Base-by-base conservation (phyloP, 1,284 basidiomycete species). In the Naganishia liquefaciens region DNA sequence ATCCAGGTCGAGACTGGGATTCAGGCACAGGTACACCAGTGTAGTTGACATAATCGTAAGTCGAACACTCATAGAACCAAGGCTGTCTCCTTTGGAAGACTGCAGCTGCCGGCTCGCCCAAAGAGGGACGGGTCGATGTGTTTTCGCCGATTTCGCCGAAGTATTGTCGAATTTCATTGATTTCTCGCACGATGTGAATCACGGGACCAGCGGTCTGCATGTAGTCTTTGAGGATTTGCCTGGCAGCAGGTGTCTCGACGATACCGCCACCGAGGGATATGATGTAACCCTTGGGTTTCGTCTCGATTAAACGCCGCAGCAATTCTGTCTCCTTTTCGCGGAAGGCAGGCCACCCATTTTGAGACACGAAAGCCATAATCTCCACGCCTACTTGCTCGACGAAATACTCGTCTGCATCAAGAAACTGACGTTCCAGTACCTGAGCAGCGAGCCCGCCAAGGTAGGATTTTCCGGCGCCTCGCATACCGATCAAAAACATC, bases 231-330 rank as follows among this genome's bases (percentile, higher is more conserved):
- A 98, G 82, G 7, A 91, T 72, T 21, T 88, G 82, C 42, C 91
- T 82, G 13, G 90, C 89, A 49, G 83, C 84, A 6, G 87, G 83
- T 0, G 87, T 90, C 80, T 99, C 96, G 49, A 98, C 91, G 60
- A 99, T 87, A 0, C 95, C 94, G 5, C 96, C 96, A 13, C 96
- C 95, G n/a, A 98, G 86, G 67, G 90, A 91, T 73, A 96, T 85
- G 60, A 96, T 83, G 75, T 91, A 85, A 2, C 86, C 85, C 25
- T 83, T 83, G 2, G 81, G 73, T 69, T 86, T 82, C 23, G 83
- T 80, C 28, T 78, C 74, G 17, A 93, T 80, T 37, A 93, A 81
- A 27, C 86, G 83, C 23, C 83, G 77, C 5, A 93, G 81, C 42
- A 85, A 79, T 39, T 81, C 80, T 0, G 82, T 81, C 75, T 89